Base-by-base conservation (phyloP, 495 filamentous ascomycete species). In the Penicillium lagena region DNA sequence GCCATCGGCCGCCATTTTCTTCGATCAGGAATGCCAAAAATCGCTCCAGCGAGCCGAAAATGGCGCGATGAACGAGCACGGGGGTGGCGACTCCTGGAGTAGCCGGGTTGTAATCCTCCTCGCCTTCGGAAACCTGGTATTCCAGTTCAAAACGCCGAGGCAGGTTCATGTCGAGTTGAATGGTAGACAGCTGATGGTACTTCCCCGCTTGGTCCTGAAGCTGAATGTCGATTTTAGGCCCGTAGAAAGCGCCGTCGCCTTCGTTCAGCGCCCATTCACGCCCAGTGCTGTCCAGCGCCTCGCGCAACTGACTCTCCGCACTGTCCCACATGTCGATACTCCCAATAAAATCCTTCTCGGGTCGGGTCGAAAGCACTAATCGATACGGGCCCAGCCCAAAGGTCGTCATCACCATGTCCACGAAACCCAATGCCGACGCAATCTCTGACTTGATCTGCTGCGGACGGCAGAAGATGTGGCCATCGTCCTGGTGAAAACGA, bases 401-500 rank as follows among this genome's bases (percentile, higher is more conserved):
- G 0, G 83, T 84, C 22, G 70, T 70, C 70, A 95, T 95, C 1
- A 86, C 82, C 58, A 87, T 73, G 7, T 81, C 71, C 32, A 95
- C 83, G 58, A 96, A 95, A 6, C 85, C 80, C 40, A 96, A 66
- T 4, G 88, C 90, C 43, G 76, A 78, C 28, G 71, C 68, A 39
- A 96, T 95, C 64, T 96, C 90, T 9, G 79, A 71, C 44, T 82
- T 73, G 47, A 96, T 87, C 66, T 96, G 90, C 30, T 72, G 72
- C 35, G 86, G 88, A 9, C 86, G 80, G 60, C 90, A 95, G 66
- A 96, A 96, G 34, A 96, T 95, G 58, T 96, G 90, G 1, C 87
- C 90, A 55, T 96, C 90, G 58, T 96, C 90, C 62, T 96, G 90
- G 64, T 96, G 90, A 59, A 96, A 96, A n/a, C 89, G 76, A 35